These are phyloP conservation scores for Boletellus ananiceps DNA, from an alignment of 768 basidiomycete species.

Conservation along the genomic window DNA sequence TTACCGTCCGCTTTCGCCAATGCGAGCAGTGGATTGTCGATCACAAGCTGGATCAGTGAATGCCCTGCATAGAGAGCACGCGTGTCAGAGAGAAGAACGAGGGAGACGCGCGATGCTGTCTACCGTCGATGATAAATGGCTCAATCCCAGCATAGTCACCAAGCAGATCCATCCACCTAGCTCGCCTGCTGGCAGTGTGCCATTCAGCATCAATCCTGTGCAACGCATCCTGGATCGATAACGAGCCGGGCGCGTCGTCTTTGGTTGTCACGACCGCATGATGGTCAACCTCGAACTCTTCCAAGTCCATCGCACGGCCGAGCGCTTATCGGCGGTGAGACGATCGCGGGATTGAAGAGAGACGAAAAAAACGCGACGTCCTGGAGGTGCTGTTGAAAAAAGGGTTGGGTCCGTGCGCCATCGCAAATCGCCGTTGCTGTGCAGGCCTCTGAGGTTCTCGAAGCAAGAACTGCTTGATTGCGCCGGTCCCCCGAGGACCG, in stretches of 20 bases:
- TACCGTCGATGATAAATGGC: slow-evolving; percentile 63
- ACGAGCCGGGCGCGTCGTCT: not conserved
- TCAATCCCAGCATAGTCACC: slow-evolving; percentile 69
- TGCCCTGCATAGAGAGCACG: slow-evolving; percentile 42
- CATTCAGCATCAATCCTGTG: slow-evolving; percentile 34
- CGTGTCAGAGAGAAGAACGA: slow-evolving; percentile 1
- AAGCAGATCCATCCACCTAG: slow-evolving; percentile 64
- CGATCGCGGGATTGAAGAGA: not conserved
- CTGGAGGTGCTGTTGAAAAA: not conserved
- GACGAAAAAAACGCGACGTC: no score
- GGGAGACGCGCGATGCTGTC: not conserved
- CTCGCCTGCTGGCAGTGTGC: slow-evolving; percentile 37
- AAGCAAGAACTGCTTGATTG: no score
- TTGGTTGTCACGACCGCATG: not conserved
- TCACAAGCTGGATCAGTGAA: slow-evolving; percentile 52
- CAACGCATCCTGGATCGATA: slow-evolving; percentile 24
- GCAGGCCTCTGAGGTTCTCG: not conserved
- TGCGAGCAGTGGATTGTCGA: slow-evolving; percentile 59
- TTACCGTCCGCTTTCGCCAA: slow-evolving; percentile 46
- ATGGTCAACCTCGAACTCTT: slow-evolving; percentile 32
- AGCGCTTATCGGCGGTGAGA: not conserved
- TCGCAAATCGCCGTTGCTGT: slow-evolving; percentile 6
- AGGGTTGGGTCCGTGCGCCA: slow-evolving; percentile 16
- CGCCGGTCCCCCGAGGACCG: not conserved
- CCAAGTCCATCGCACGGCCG: slow-evolving; percentile 33